These are phyloP conservation scores for Myxozyma sirexii DNA, from an alignment of 805 yeast species.

Conservation along the genomic window DNA sequence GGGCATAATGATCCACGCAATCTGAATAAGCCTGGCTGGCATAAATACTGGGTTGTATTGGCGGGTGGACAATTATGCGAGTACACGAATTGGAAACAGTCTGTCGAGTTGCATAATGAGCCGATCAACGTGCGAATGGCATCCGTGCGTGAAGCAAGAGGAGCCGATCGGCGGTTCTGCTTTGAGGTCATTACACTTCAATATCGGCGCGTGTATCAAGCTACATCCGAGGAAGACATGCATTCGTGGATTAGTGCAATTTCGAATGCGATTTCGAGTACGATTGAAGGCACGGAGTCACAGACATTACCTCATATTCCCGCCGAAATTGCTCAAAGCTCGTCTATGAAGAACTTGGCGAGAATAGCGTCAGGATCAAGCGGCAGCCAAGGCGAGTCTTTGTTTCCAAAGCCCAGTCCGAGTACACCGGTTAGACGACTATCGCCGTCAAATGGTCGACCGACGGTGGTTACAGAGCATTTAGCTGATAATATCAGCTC, in stretches of 20 bases:
- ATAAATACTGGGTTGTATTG: conserved; percentile 82
- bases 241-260: conserved; percentile 68
- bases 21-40: conserved; percentile 60
- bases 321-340: background rate
- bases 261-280: conserved; percentile 53
- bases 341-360: background rate
- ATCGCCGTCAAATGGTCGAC: background rate
- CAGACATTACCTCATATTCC: background rate
- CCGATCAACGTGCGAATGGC: conserved; percentile 76
- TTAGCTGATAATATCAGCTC: background rate
- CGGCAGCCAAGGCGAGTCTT: background rate
- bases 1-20: conserved; percentile 42
- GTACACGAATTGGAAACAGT: conserved; percentile 79
- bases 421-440: conserved; percentile 3
- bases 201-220: conserved; percentile 75
- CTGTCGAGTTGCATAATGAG: conserved; percentile 59
- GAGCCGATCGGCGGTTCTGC: conserved; percentile 54
- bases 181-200: conserved; percentile 75
- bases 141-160: conserved; percentile 53
- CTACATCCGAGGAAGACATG: conserved; percentile 67
- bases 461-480: background rate
- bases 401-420: conserved; percentile 10
- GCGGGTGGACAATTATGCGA: conserved; percentile 69
- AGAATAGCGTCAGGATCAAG: background rate
- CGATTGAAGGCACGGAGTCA: conserved; percentile 45